Conservation (phyloP, 208 protist species). For the Acanthamoeba royreba region DNA sequence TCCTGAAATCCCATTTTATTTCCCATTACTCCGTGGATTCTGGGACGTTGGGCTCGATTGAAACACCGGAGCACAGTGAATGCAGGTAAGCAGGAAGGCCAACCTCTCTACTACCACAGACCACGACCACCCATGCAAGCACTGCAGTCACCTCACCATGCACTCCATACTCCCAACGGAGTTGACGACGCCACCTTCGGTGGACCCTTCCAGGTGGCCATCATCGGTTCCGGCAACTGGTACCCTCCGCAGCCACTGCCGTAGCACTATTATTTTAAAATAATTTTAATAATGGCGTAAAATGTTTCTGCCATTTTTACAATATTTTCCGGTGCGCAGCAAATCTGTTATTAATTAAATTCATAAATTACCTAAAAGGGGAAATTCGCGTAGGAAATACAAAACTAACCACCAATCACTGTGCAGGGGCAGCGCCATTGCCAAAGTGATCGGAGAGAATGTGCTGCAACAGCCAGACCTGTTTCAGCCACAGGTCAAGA, state of each 20-base stretch:
- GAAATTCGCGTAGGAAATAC: not conserved
- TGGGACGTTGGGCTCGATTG: too few relatives aligned
- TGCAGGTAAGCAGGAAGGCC: too few relatives aligned
- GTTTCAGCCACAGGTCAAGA: constrained; percentile 26
- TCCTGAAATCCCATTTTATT: too few relatives aligned
- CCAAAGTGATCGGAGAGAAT: constrained; percentile 73
- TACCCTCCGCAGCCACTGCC: not conserved
- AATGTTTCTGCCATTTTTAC: not conserved
- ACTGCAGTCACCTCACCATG: too few relatives aligned
- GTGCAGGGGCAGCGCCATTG: constrained; percentile 66
- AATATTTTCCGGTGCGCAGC: not conserved
- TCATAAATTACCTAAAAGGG: constrained; percentile 32
- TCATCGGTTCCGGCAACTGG: not conserved
- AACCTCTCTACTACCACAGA: too few relatives aligned
- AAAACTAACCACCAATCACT: not conserved
- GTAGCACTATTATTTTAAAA: not conserved
- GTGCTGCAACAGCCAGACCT: constrained; percentile 9
- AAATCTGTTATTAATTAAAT: not conserved
- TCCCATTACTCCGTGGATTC: too few relatives aligned
- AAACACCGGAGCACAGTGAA: too few relatives aligned
- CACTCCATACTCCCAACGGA: too few relatives aligned
- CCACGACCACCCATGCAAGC: too few relatives aligned
- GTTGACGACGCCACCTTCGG: not conserved
- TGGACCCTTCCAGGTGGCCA: not conserved
- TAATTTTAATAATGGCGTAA: not conserved